These are phyloP conservation scores for Panaeolus papilionaceus DNA, from an alignment of 768 basidiomycete genomes.

Conservation along the genomic window DNA sequence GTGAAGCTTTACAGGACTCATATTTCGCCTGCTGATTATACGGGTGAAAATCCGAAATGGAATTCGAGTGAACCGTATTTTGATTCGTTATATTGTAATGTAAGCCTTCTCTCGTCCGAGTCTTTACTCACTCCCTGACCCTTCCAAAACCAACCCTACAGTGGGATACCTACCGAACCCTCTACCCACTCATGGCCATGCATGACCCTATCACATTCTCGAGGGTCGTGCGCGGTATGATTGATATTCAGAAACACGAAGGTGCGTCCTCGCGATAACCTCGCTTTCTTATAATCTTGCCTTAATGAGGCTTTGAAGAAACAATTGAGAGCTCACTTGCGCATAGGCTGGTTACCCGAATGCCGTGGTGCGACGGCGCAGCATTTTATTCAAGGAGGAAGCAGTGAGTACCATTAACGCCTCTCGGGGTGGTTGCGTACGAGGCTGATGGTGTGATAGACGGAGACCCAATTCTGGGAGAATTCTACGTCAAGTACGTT, in stretches of 20 bases:
- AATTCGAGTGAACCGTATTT: constrained; percentile 69
- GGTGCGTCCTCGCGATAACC: constrained; percentile 36
- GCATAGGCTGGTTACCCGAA: constrained; percentile 68
- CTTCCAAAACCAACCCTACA: constrained; percentile 25
- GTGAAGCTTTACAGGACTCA: constrained; percentile 62
- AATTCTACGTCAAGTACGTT: constrained; percentile 68
- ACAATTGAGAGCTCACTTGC: too few species aligned
- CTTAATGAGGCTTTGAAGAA: too few species aligned
- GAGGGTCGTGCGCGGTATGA: constrained; percentile 66
- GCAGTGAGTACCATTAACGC: constrained; percentile 46
- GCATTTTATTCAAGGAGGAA: constrained; percentile 66
- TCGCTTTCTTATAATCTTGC: too few species aligned
- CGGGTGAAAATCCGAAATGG: constrained; percentile 70
- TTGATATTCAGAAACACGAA: constrained; percentile 71
- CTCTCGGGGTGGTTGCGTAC: too few species aligned
- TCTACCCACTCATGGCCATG: constrained; percentile 67
- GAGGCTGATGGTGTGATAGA: constrained; percentile 40
- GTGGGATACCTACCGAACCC: constrained; percentile 73
- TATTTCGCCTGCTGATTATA: constrained; percentile 70
- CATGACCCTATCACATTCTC: constrained; percentile 68
- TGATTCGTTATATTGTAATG: constrained; percentile 74
- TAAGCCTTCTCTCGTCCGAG: constrained; percentile 31
- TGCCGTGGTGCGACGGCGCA: constrained; percentile 61
- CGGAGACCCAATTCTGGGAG: constrained; percentile 66
- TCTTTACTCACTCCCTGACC: too few species aligned